Evolutionary conservation across 176 grass and related monocot genomes (phyloP).

Genomic region (Echinochloa phyllopogon): DNA sequence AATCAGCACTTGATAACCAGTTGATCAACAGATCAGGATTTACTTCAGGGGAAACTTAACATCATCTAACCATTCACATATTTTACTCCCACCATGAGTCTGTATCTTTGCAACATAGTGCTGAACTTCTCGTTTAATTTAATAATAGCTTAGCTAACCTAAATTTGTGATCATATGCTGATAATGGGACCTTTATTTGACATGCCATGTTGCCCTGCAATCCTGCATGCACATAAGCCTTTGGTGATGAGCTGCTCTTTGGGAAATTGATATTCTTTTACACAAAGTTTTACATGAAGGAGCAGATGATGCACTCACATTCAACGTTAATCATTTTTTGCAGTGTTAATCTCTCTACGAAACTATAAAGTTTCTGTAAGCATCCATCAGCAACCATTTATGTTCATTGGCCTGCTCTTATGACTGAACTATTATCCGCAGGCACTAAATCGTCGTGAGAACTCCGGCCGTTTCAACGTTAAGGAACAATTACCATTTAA

Average conservation of each 20-base stretch:
- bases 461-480: constrained; percentile 72
- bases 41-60: background rate
- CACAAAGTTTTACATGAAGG: background rate
- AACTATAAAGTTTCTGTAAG: background rate
- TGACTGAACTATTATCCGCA: constrained; percentile 41
- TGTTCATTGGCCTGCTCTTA: constrained; percentile 16
- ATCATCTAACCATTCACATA: background rate
- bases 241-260: background rate
- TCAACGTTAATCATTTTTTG: background rate
- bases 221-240: background rate
- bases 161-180: background rate
- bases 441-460: constrained; percentile 54
- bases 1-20: background rate
- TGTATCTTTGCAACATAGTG: background rate
- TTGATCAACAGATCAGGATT: constrained; percentile 6
- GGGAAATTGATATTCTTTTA: background rate
- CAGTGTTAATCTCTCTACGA: background rate
- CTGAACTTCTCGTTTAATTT: background rate
- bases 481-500: constrained; percentile 73
- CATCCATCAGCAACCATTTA: constrained; percentile 3
- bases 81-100: background rate
- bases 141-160: background rate
- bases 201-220: background rate
- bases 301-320: constrained; percentile 24
- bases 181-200: constrained; percentile 3